Evolutionary conservation across 2,329 filamentous ascomycete species (phyloP).

Genomic region (Lecanicillium sp.): DNA sequence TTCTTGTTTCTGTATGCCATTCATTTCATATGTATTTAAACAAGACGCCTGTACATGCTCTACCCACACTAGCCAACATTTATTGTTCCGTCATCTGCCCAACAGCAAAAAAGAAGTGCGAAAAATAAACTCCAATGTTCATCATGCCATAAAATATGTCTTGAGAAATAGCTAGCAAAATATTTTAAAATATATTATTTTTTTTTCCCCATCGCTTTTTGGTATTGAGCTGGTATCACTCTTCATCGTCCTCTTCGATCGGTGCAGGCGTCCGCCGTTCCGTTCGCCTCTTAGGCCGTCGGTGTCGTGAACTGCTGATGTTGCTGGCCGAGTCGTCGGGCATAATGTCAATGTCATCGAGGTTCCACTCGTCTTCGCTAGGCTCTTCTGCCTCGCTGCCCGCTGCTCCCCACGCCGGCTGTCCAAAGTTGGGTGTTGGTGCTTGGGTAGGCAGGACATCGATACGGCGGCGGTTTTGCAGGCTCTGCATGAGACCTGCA

Average conservation of each 20-base stretch:
- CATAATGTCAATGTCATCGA: constrained; percentile 54
- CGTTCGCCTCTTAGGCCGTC: constrained; percentile 57
- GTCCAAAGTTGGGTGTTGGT: constrained; percentile 36
- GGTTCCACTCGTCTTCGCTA: constrained; percentile 50
- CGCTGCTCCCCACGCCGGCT: constrained; percentile 28
- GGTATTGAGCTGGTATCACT: constrained; percentile 28
- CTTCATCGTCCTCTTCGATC: constrained; percentile 66
- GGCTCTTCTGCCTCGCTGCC: constrained; percentile 38
- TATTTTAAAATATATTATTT: not conserved
- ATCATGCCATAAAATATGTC: no score
- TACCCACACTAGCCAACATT: no score
- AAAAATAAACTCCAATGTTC: no score
- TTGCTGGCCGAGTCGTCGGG: constrained; percentile 78
- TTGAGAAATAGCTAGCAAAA: no score
- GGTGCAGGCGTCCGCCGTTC: constrained; percentile 64
- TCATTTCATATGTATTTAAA: no score
- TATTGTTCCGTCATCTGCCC: no score
- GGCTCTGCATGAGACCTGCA: constrained; percentile 62
- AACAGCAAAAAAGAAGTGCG: no score
- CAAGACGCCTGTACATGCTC: no score
- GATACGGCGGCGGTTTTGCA: constrained; percentile 50
- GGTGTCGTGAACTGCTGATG: constrained; percentile 61
- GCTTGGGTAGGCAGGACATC: constrained; percentile 41
- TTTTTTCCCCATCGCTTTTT: not conserved
- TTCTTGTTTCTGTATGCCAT: no score